Evolutionary conservation across 2,329 filamentous ascomycete genomes (phyloP).

Genomic region (Xylaria sp.): DNA sequence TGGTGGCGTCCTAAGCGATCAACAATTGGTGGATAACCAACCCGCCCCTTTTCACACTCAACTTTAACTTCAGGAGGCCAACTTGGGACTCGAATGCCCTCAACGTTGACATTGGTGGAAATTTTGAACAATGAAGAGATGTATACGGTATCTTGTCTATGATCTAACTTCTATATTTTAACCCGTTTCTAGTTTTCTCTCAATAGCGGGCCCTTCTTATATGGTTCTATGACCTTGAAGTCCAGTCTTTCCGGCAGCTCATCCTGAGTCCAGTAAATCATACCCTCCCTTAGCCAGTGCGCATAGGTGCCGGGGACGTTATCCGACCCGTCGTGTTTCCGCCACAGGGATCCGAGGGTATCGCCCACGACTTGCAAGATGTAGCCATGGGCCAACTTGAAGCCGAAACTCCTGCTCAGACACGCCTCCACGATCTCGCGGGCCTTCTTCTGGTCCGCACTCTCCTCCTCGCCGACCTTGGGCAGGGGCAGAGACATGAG

Average conservation of each 20-base stretch:
- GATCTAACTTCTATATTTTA: slow-evolving; percentile 19
- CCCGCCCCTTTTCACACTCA: neutral
- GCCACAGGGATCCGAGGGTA: slow-evolving; percentile 65
- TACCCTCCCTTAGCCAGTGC: slow-evolving; percentile 63
- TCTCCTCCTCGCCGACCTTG: slow-evolving; percentile 53
- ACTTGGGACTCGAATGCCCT: neutral
- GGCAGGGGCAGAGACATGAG: slow-evolving; percentile 58
- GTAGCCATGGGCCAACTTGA: slow-evolving; percentile 66
- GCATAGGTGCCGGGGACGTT: slow-evolving; percentile 62
- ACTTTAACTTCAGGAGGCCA: neutral
- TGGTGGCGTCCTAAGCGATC: neutral
- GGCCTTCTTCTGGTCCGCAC: slow-evolving; percentile 57
- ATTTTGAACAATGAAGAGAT: neutral
- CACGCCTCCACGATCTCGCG: slow-evolving; percentile 62
- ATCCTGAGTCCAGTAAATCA: slow-evolving; percentile 58
- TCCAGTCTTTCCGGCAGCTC: slow-evolving; percentile 50
- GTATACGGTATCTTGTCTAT: slow-evolving; percentile 17
- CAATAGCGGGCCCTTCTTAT: slow-evolving; percentile 53
- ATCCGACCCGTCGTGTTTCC: slow-evolving; percentile 60
- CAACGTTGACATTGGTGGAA: neutral
- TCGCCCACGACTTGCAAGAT: slow-evolving; percentile 60
- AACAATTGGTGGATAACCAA: neutral
- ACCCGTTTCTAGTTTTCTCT: slow-evolving; percentile 35
- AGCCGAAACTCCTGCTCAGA: slow-evolving; percentile 60
- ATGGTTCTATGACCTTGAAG: slow-evolving; percentile 50